These are phyloP conservation scores for Ophiostoma piceae DNA, from an alignment of 2,329 filamentous ascomycete genomes.

Conservation along the genomic window DNA sequence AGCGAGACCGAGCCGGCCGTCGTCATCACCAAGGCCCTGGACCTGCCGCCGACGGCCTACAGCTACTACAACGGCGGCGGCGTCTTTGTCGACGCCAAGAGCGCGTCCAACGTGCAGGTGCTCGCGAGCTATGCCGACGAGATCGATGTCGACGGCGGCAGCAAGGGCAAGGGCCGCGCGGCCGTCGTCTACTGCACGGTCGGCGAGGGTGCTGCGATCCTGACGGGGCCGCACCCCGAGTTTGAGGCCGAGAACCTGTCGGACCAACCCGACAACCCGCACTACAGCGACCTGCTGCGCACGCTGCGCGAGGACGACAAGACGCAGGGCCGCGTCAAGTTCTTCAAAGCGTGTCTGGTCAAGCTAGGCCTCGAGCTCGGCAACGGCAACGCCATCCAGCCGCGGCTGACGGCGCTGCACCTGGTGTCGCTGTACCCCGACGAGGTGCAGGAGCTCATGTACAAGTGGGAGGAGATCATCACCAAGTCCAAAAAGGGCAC, in stretches of 20 bases:
- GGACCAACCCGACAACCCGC: conserved; percentile 58
- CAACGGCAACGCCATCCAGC: conserved; percentile 61
- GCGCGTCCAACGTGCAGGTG: conserved; percentile 63
- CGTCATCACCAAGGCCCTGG: conserved; percentile 30
- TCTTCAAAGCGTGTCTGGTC: conserved; percentile 70
- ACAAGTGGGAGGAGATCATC: conserved; percentile 62
- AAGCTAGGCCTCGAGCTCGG: conserved; percentile 80
- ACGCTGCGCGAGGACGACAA: conserved; percentile 63
- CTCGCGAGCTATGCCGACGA: conserved; percentile 73
- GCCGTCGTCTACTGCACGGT: conserved; percentile 80
- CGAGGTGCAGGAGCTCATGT: conserved; percentile 55
- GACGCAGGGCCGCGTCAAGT: conserved; percentile 55
- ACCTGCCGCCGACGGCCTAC: conserved; percentile 57
- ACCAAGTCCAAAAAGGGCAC: conserved; percentile 53
- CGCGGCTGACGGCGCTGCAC: conserved; percentile 74
- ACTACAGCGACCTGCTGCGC: conserved; percentile 66
- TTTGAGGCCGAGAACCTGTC: conserved; percentile 77
- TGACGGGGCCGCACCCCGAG: conserved; percentile 93
- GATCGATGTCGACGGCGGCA: conserved; percentile 69
- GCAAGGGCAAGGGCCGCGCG: conserved; percentile 49
- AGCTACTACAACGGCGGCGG: conserved; percentile 95
- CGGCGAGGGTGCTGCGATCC: conserved; percentile 69
- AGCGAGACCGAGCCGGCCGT: conserved; percentile 19
- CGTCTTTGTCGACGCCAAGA: conserved; percentile 76
- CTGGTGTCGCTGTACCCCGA: conserved; percentile 63